Evolutionary conservation across 1,139 yeast species (phyloP).

Genomic region (Magnusiomyces fungicola): DNA sequence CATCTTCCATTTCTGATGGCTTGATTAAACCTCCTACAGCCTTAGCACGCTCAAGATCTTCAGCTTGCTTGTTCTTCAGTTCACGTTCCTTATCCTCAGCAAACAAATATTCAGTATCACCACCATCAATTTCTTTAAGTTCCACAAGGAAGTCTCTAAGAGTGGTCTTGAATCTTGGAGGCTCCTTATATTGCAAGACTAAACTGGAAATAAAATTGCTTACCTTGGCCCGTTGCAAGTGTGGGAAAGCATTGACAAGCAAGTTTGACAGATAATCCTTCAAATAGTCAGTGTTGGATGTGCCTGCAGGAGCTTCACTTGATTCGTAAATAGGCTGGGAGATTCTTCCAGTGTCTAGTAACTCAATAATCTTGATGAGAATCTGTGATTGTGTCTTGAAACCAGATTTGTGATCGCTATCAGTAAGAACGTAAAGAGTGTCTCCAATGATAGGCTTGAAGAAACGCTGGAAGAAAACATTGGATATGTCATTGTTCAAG

Average conservation of each 20-base stretch:
- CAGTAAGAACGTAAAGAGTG: conserved; percentile 88
- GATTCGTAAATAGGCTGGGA: conserved; percentile 67
- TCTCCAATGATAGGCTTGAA: conserved; percentile 87
- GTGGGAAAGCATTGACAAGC: conserved; percentile 83
- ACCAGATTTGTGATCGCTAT: conserved; percentile 96
- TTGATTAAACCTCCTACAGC: conserved; percentile 90
- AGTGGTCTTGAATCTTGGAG: conserved; percentile 69
- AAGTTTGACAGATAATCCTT: conserved; percentile 77
- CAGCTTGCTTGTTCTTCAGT: conserved; percentile 54
- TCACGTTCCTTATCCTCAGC: conserved; percentile 90
- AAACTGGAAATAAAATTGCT: conserved; percentile 73
- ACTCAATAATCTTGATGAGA: conserved; percentile 72
- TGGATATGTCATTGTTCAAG: conserved; percentile 68
- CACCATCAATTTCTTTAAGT: conserved; percentile 93
- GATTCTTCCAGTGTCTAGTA: conserved; percentile 72
- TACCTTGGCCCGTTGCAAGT: conserved; percentile 76
- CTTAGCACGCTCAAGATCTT: conserved; percentile 73
- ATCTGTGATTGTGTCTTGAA: conserved; percentile 82
- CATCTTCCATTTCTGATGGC: conserved; percentile 94
- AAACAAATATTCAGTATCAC: conserved; percentile 59
- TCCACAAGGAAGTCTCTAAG: conserved; percentile 95
- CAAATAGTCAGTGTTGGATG: conserved; percentile 70
- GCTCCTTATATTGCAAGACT: conserved; percentile 60
- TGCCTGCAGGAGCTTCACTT: conserved; percentile 67
- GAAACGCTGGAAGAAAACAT: conserved; percentile 81